These are phyloP conservation scores for Graphium sp. DNA, from an alignment of 2,329 filamentous ascomycete genomes.

Conservation along the genomic window DNA sequence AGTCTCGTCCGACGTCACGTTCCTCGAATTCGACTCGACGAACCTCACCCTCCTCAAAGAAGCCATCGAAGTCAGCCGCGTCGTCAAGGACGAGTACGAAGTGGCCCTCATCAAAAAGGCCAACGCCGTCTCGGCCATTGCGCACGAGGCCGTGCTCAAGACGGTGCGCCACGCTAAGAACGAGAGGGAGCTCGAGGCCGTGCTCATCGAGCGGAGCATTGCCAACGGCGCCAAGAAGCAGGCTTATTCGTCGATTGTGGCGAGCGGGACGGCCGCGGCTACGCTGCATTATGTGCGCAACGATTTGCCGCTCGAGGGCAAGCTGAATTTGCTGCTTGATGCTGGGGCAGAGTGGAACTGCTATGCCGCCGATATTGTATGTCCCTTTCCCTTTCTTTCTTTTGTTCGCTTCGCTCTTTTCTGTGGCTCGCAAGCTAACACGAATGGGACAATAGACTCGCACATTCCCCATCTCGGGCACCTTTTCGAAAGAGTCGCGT, in stretches of 20 bases:
- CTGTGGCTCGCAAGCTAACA: background rate
- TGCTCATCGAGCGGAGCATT: constrained; percentile 64
- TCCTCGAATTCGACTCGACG: constrained; percentile 51
- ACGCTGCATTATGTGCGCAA: constrained; percentile 83
- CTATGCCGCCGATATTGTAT: constrained; percentile 52
- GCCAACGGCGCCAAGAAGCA: constrained; percentile 63
- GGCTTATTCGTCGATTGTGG: constrained; percentile 78
- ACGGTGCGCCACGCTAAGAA: constrained; percentile 46
- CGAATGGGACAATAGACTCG: constrained; percentile 39
- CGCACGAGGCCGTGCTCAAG: constrained; percentile 57
- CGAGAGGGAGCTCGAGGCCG: constrained; percentile 70
- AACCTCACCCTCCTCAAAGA: constrained; percentile 38
- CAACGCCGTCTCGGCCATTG: constrained; percentile 61
- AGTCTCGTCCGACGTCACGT: constrained; percentile 53
- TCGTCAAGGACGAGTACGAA: constrained; percentile 77
- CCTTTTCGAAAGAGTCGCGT: constrained; percentile 51
- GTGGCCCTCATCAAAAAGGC: constrained; percentile 67
- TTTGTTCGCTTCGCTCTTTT: background rate
- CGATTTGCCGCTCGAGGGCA: constrained; percentile 48
- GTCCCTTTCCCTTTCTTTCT: constrained; percentile 8
- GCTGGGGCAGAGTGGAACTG: constrained; percentile 63
- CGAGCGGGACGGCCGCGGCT: constrained; percentile 61
- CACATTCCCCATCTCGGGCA: constrained; percentile 66
- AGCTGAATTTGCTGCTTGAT: constrained; percentile 70
- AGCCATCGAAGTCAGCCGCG: constrained; percentile 52